Evolutionary conservation across 2,329 filamentous ascomycete genomes (phyloP), one percentile per base, ranked within the genome.

Genomic region (Orbilia ellipsospora): DNA sequence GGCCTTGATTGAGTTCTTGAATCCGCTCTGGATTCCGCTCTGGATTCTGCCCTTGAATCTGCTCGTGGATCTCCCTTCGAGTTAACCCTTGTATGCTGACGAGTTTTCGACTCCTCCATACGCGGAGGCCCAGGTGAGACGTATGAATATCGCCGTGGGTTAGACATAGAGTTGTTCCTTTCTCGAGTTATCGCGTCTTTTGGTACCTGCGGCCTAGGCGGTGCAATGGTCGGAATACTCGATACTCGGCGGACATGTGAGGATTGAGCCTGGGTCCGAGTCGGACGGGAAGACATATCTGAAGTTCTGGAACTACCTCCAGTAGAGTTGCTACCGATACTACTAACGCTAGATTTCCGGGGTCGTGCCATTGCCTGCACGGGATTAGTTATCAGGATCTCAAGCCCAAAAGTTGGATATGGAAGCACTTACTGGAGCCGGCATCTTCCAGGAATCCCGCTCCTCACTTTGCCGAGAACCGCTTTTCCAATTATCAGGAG

Each of bases 191-290:
- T 60, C 51, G 28, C 28, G 12, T 65, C 72, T n/a, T 65, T 65
- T 31, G 59, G 64, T 52, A 26, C 36, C 18, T 64, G 72, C 36
- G 44, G 59, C 20, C 64, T 75, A 55, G 60, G 64, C 54, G 59
- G 64, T 13, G 72, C 72, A 18, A 75, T 75, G 2, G 64, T 75
- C 50, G 72, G 72, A 51, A 75, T 75, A 56, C 72, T 75, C n/a
- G 72, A 75, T 2, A 75, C 72, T 2, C 64, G 64, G 7, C 72
- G 45, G 18, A 75, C 57, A 60, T 61, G 55, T 16, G 28, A 45
- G 12, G 56, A 28, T 23, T 61, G 55, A 20, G 50, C 57, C 13
- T 59, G 64, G 8, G 51, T 16, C 10, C 54, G 20, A 23, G 36
- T n/a, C 8, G 59, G 54, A 20, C 40, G 16, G 36, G 57, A 44